Evolutionary conservation across 495 filamentous ascomycete genomes (phyloP), one percentile per base, ranked within the genome.

Genomic region (Penicillium turbatum): DNA sequence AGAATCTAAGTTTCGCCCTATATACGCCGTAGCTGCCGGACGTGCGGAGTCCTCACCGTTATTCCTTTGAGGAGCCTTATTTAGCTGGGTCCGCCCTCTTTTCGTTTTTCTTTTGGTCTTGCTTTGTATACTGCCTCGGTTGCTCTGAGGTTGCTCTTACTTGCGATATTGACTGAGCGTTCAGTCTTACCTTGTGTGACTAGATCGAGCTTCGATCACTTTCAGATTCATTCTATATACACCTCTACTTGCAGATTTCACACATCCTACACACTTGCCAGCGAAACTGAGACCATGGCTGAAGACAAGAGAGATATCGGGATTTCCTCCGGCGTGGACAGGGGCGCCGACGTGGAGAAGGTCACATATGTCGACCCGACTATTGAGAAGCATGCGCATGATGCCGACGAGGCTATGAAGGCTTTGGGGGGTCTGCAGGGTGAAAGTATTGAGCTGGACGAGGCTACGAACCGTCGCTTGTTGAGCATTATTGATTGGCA

Each of bases 331-430:
- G 55, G 53, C 5, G 57, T 66, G 17, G 72, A 71, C 24, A 51
- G 61, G 9, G 51, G 51, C 5, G 48, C 64, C 8, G 71, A 70
- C 31, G 49, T 68, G 10, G 67, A 67, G 46, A 59, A 58, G 2
- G 37, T 21, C 5, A 63, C 61, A 38, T 48, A 62, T 39, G 40
- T 64, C 37, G 69, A 73, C 31, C 68, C 67, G 1, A 71, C 66
- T 1, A 58, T 82, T 9, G 59, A 78, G 44, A 74, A 78, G 52
- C 80, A 82, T 62, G 67, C 76, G 0, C 74, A 82, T 40, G 79
- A 83, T 73, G 82, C 77, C 19, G 82, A 85, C 56, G 81, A 82
- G 49, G 82, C 82, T 8, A 65, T 85, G 67, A 81, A 82, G 41
- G 81, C 77, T 10, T 75, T 85, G 53, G 70, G 71, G 5, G 69